These are phyloP conservation scores for Raffaelea deltoideospora DNA, from an alignment of 2,329 filamentous ascomycete species.

Conservation along the genomic window DNA sequence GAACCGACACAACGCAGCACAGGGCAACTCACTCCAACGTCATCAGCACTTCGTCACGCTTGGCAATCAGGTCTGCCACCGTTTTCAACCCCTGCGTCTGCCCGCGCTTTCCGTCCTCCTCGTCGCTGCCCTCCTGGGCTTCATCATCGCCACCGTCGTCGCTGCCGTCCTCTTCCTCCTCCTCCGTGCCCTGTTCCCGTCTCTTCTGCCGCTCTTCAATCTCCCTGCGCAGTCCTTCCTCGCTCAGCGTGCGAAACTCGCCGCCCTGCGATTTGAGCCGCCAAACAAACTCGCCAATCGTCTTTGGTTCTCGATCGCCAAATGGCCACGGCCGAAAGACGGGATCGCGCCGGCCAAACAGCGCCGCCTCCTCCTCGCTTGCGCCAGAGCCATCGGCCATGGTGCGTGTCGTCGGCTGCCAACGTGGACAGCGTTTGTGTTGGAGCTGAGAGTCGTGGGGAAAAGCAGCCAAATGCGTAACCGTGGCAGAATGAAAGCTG, in stretches of 20 bases:
- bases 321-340: constrained; percentile 45
- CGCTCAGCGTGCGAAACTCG: constrained; percentile 67
- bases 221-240: constrained; percentile 55
- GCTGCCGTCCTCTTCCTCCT: too few species aligned
- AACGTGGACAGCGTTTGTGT: too few species aligned
- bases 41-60: constrained; percentile 41
- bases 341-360: constrained; percentile 9
- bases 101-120: constrained; percentile 13
- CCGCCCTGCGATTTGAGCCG: constrained; percentile 68
- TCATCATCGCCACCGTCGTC: constrained; percentile 31
- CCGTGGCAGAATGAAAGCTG: too few species aligned
- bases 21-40: constrained; percentile 36
- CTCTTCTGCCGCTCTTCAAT: constrained; percentile 34
- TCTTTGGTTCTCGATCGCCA: constrained; percentile 39
- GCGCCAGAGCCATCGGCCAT: constrained; percentile 6
- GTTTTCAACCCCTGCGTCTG: constrained; percentile 11
- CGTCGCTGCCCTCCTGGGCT: constrained; percentile 24
- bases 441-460: too few species aligned
- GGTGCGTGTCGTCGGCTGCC: too few species aligned
- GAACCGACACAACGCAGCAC: too few species aligned
- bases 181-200: constrained; percentile 9
- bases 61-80: constrained; percentile 26
- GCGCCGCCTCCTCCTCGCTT: not conserved
- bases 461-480: too few species aligned
- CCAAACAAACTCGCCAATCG: constrained; percentile 58